phyloP scores from a whole-genome alignment of 768 basidiomycete species.

The Rossbeevera mucosa region DNA sequence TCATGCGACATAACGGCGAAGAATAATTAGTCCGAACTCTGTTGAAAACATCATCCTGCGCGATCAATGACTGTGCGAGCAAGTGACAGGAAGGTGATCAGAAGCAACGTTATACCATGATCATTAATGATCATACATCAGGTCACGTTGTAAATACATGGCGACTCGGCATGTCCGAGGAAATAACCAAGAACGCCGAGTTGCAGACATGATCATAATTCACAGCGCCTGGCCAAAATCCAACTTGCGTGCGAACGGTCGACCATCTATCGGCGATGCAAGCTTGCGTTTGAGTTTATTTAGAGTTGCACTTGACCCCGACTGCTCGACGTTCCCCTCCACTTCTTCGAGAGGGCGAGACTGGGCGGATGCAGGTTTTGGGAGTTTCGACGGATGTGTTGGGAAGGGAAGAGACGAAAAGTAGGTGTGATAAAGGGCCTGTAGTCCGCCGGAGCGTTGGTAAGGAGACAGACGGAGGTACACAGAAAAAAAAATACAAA shows the following conservation, averaged over 20 bases:
- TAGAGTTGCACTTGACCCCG: constrained; percentile 44
- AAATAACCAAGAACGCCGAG: neutral
- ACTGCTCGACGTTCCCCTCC: constrained; percentile 64
- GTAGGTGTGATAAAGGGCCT: constrained; percentile 87
- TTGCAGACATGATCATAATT: neutral
- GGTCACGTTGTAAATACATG: neutral
- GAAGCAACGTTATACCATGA: neutral
- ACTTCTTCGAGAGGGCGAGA: constrained; percentile 69
- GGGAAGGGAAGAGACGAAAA: constrained; percentile 85
- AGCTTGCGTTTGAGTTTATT: constrained; percentile 70
- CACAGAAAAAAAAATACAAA: constrained; percentile 40
- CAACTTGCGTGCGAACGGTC: constrained; percentile 64
- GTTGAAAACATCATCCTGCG: neutral
- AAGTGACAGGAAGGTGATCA: neutral
- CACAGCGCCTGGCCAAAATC: constrained; percentile 55
- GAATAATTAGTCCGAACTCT: neutral
- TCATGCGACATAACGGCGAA: neutral
- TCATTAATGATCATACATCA: neutral
- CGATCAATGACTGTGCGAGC: neutral
- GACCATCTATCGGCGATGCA: constrained; percentile 48
- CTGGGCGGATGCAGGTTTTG: constrained; percentile 55
- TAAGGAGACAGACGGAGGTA: too few relatives aligned
- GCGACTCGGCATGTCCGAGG: neutral
- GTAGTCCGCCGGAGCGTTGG: too few relatives aligned
- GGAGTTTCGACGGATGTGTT: constrained; percentile 83